Conservation (phyloP, 176 grass and related monocot species). For the Chrysopogon serrulatus region DNA sequence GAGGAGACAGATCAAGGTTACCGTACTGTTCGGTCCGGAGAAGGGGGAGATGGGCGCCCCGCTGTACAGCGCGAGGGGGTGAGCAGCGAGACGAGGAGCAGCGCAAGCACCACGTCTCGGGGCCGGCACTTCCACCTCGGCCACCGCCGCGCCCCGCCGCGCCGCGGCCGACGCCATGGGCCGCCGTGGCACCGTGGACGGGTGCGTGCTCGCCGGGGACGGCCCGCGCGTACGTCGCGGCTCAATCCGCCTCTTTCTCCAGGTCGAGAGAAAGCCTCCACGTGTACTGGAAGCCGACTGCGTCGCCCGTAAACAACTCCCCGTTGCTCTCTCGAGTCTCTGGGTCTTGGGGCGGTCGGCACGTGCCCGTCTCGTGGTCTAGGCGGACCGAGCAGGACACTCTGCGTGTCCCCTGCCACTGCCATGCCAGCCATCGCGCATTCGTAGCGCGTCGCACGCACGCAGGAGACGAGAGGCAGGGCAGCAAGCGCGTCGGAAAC, state of each 20-base stretch:
- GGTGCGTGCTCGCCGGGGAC: not conserved
- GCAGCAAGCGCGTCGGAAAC: not conserved
- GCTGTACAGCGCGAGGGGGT: conserved; percentile 55
- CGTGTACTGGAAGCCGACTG: not conserved
- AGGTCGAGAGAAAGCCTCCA: not conserved
- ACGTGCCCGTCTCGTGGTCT: not conserved
- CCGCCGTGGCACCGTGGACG: not conserved
- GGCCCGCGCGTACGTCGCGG: too few species aligned
- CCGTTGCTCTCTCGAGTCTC: not conserved
- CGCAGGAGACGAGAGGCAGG: not conserved
- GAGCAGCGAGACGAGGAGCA: conserved; percentile 55
- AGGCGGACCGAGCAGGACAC: not conserved
- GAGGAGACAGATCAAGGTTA: not conserved
- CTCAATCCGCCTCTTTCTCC: too few species aligned
- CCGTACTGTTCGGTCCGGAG: conserved; percentile 36
- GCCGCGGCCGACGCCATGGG: not conserved
- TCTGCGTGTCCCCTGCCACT: not conserved
- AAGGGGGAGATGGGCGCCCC: conserved; percentile 34
- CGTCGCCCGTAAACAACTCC: not conserved
- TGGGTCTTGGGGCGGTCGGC: not conserved
- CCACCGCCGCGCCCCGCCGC: conserved; percentile 6
- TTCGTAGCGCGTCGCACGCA: not conserved
- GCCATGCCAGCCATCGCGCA: not conserved
- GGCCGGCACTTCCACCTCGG: conserved; percentile 13
- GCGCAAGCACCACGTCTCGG: conserved; percentile 31